These are phyloP conservation scores for Diaporthe batatas DNA, from an alignment of 2,329 filamentous ascomycete genomes.

Conservation along the genomic window DNA sequence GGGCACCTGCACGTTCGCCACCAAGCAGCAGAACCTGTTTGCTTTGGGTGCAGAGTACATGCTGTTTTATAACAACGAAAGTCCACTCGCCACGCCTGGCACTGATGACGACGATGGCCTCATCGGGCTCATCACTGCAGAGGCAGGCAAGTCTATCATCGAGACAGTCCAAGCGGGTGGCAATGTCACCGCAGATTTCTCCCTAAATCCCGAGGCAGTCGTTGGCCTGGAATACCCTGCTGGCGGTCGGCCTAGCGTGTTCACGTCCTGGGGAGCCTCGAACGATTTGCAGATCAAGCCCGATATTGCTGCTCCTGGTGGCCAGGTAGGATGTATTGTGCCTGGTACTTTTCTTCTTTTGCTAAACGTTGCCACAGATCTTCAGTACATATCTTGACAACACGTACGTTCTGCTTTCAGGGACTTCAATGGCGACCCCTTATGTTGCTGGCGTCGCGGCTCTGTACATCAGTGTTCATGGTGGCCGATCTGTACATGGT, in stretches of 20 bases:
- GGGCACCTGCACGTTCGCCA: conserved; percentile 46
- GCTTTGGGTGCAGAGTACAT: conserved; percentile 49
- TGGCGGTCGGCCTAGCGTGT: conserved; percentile 55
- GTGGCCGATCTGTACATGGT: conserved; percentile 51
- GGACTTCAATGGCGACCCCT: conserved; percentile 64
- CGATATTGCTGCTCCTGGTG: conserved; percentile 58
- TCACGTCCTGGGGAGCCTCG: conserved; percentile 58
- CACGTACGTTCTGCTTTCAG: conserved; percentile 56
- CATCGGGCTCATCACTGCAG: conserved; percentile 46
- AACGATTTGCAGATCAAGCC: conserved; percentile 60
- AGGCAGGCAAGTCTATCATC: conserved; percentile 51
- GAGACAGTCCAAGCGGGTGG: conserved; percentile 48
- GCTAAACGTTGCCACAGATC: conserved; percentile 48
- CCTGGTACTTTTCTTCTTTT: no score
- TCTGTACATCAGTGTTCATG: conserved; percentile 53
- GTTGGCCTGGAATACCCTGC: conserved; percentile 33
- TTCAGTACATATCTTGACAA: conserved; percentile 58
- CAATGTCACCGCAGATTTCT: conserved; percentile 50
- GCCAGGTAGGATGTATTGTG: conserved; percentile 41
- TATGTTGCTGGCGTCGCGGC: conserved; percentile 59
- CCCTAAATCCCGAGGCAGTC: conserved; percentile 26
- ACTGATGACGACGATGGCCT: conserved; percentile 7
- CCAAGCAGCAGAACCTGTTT: conserved; percentile 50
- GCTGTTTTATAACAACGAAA: conserved; percentile 52
- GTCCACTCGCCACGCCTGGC: conserved; percentile 34